Conservation (phyloP, 1,284 basidiomycete genomes). For the Sporisorium graminicola region DNA sequence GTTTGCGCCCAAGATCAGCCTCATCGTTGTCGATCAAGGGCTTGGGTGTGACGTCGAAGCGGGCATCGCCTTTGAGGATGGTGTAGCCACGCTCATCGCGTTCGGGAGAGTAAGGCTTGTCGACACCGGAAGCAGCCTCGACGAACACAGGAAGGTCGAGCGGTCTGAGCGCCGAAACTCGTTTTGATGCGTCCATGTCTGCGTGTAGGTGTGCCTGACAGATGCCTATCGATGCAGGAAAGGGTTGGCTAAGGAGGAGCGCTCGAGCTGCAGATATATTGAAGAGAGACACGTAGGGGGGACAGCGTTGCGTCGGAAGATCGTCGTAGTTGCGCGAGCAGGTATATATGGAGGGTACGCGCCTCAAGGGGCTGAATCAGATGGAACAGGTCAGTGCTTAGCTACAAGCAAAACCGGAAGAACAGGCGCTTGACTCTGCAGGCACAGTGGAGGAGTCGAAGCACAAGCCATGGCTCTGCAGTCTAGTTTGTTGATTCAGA, state of each 20-base stretch:
- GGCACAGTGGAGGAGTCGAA: conserved; percentile 10
- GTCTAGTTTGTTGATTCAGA: conserved; percentile 1
- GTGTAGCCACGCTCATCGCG: conserved; percentile 46
- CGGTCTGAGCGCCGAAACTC: conserved; percentile 28
- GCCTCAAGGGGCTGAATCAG: not conserved
- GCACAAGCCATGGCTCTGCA: not conserved
- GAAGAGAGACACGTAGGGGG: too few species aligned
- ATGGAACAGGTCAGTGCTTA: not conserved
- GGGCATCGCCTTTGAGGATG: conserved; percentile 40
- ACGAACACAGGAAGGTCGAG: conserved; percentile 41
- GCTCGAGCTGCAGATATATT: not conserved
- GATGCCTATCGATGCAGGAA: not conserved
- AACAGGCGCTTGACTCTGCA: not conserved
- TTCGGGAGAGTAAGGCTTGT: conserved; percentile 37
- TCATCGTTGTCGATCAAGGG: conserved; percentile 37
- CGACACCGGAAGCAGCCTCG: conserved; percentile 29
- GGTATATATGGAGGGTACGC: too few species aligned
- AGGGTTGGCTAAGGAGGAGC: not conserved
- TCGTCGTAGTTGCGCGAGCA: too few species aligned
- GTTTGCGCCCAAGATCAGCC: conserved; percentile 37
- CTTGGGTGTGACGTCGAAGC: conserved; percentile 49
- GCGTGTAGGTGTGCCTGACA: not conserved
- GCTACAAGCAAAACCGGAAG: not conserved
- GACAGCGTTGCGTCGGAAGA: too few species aligned
- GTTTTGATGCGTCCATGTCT: conserved; percentile 32